Evolutionary conservation across 2,329 filamentous ascomycete genomes (phyloP).

Genomic region (Alternaria incomplexa): DNA sequence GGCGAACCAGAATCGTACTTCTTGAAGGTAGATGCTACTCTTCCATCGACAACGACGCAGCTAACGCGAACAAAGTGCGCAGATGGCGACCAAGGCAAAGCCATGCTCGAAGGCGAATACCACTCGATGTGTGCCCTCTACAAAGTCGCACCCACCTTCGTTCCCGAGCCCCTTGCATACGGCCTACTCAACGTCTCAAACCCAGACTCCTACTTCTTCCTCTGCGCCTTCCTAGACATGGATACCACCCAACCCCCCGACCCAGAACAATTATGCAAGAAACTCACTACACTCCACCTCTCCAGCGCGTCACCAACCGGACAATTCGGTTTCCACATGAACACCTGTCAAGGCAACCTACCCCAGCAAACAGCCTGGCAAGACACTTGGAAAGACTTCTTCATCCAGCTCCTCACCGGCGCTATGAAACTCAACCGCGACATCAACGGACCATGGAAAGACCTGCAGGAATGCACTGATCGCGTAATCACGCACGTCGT

Average conservation of each 20-base stretch:
- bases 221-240: background rate
- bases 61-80: background rate
- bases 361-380: background rate
- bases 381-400: background rate
- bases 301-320: background rate
- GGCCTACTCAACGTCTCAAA: background rate
- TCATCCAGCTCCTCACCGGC: background rate
- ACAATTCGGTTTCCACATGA: background rate
- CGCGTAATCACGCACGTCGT: background rate
- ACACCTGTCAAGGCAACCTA: background rate
- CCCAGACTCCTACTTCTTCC: background rate
- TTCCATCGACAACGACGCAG: too few relatives aligned
- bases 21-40: too few relatives aligned
- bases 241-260: background rate
- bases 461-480: background rate
- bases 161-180: background rate
- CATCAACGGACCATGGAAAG: background rate
- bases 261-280: background rate
- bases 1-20: fast-evolving
- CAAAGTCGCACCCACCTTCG: background rate
- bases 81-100: background rate
- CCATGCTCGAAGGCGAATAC: background rate
- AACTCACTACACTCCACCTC: background rate
- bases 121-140: background rate
- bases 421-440: background rate